phyloP scores from a whole-genome alignment of 2,329 filamentous ascomycete genomes.

The Colletotrichum camelliae region DNA sequence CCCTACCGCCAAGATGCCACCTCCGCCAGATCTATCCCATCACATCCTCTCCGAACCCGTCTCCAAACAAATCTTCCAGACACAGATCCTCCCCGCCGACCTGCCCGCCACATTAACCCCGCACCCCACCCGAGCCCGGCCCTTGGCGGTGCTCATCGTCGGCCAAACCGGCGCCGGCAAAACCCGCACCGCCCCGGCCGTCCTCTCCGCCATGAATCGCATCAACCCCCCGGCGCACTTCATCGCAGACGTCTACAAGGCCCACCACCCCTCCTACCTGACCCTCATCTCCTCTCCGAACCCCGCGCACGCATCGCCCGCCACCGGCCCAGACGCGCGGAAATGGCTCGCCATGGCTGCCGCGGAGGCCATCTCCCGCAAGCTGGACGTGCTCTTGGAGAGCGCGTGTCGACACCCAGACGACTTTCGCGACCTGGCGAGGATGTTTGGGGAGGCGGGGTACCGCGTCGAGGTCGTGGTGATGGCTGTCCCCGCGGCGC shows the following conservation, averaged over 20 bases:
- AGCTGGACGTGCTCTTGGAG: slow-evolving; percentile 47
- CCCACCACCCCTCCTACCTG: slow-evolving; percentile 48
- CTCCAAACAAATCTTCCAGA: slow-evolving; percentile 35
- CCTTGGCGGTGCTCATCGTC: slow-evolving; percentile 47
- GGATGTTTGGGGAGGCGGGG: slow-evolving; percentile 34
- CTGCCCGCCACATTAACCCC: slow-evolving; percentile 26
- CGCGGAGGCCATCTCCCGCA: slow-evolving; percentile 31
- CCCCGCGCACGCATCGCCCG: slow-evolving; percentile 41
- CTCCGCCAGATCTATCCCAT: slow-evolving; percentile 32
- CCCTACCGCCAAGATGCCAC: slow-evolving; percentile 12
- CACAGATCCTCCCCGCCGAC: slow-evolving; percentile 37
- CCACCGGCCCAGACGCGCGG: slow-evolving; percentile 46
- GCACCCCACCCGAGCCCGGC: slow-evolving; percentile 21
- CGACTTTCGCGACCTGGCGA: slow-evolving; percentile 43
- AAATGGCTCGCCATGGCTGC: slow-evolving; percentile 49
- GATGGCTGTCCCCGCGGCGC: slow-evolving; percentile 45
- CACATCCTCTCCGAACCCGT: slow-evolving; percentile 35
- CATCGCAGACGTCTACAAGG: slow-evolving; percentile 55
- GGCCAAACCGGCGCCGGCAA: slow-evolving; percentile 57
- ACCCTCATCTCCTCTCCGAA: slow-evolving; percentile 30
- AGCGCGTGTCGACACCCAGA: slow-evolving; percentile 48
- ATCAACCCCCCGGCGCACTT: slow-evolving; percentile 39
- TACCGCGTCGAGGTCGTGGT: slow-evolving; percentile 46
- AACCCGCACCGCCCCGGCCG: slow-evolving; percentile 45
- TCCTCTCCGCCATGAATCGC: slow-evolving; percentile 36